Percentiles rank a stretch among this genome's conserved stretches.
Evolutionary conservation across 2,329 filamentous ascomycete species (phyloP).

Genomic region (Cercospora canescens): DNA sequence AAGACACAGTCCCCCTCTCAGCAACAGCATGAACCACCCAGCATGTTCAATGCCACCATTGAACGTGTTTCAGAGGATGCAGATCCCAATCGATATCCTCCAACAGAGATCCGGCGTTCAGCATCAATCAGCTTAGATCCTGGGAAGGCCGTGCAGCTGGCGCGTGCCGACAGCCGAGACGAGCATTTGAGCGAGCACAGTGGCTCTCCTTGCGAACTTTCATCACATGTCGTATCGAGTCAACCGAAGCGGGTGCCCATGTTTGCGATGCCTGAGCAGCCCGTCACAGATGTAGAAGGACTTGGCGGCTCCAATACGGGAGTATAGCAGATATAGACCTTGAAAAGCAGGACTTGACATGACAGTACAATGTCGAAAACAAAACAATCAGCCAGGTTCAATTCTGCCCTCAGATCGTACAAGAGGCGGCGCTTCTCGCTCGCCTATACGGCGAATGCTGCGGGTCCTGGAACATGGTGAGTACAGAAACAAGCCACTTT

Average conservation of each 20-base stretch:
- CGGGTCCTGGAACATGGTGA: not conserved
- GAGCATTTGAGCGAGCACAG: constrained; percentile 23
- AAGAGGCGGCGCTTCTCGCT: not conserved
- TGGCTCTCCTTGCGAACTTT: constrained; percentile 27
- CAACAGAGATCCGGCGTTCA: not conserved
- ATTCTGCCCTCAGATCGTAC: not conserved
- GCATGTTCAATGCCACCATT: constrained; percentile 10
- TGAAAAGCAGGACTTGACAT: not conserved
- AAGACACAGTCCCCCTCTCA: not conserved
- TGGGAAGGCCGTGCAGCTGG: not conserved
- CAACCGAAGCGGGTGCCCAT: constrained; percentile 42
- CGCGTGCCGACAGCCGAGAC: constrained; percentile 19
- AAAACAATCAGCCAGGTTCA: not conserved
- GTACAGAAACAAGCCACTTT: not conserved
- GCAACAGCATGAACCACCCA: constrained; percentile 1
- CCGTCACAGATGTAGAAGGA: constrained; percentile 40
- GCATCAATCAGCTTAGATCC: not conserved
- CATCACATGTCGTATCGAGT: constrained; percentile 27
- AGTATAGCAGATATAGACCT: not conserved
- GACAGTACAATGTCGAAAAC: not conserved
- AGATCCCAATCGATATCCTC: not conserved
- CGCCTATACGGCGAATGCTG: not conserved
- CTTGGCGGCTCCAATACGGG: constrained; percentile 7
- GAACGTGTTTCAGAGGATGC: not conserved
- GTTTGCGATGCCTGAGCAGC: constrained; percentile 44